Evolutionary conservation across 306 rosid genomes (phyloP).

Genomic region (Lotus japonicus): DNA sequence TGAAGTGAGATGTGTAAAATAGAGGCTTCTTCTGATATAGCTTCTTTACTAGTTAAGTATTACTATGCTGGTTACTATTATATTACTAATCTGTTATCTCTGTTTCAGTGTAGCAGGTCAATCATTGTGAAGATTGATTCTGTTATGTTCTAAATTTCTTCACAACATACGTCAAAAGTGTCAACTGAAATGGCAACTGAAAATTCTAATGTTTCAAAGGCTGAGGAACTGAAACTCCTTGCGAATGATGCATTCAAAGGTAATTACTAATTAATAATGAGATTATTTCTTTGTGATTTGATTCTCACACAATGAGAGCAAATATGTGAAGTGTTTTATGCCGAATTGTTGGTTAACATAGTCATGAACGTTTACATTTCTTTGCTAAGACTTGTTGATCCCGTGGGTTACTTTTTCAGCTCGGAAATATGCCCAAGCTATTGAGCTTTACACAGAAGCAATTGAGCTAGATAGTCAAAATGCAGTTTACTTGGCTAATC

Average conservation of each 20-base stretch:
- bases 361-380: no score
- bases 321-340: neutral
- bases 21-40: neutral
- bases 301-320: neutral
- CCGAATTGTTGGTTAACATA: no score
- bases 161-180: constrained; percentile 21
- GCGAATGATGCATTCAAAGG: constrained; percentile 90
- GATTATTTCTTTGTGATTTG: no score
- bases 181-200: constrained; percentile 52
- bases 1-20: neutral
- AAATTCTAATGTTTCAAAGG: constrained; percentile 43
- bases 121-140: constrained; percentile 16
- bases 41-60: neutral
- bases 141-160: constrained; percentile 31
- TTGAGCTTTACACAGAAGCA: constrained; percentile 82
- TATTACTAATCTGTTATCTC: neutral
- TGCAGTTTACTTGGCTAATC: constrained; percentile 92
- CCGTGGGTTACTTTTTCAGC: constrained; percentile 50
- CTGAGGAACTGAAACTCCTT: constrained; percentile 71
- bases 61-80: neutral
- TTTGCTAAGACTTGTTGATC: constrained; percentile 23
- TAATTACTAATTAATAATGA: constrained; percentile 17
- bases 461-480: constrained; percentile 64
- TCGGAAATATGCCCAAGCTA: constrained; percentile 75
- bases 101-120: constrained; percentile 22